Percentiles rank a stretch among this genome's conserved stretches.
Conservation (phyloP, 257 asterid genomes). For the Avicennia marina region DNA sequence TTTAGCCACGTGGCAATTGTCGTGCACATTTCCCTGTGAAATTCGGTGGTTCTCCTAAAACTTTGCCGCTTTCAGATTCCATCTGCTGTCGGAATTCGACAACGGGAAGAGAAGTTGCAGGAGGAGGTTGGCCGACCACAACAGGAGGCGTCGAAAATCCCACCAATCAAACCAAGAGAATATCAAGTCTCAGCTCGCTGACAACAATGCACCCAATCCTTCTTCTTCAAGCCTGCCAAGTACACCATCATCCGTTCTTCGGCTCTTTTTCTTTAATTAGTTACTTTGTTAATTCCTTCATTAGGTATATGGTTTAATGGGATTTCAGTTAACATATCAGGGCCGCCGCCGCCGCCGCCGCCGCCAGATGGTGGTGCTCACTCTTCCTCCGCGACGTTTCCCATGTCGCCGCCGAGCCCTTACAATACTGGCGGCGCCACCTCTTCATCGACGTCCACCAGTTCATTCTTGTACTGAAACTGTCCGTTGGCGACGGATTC, state of each 20-base stretch:
- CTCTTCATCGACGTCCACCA: constrained; percentile 44
- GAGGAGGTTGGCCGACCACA: constrained; percentile 90
- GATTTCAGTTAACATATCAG: not conserved
- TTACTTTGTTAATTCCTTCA: too few relatives aligned
- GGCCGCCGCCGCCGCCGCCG: constrained; percentile 33
- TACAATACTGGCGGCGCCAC: constrained; percentile 31
- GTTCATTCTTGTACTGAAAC: constrained; percentile 47
- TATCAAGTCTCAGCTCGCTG: constrained; percentile 32
- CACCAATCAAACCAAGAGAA: constrained; percentile 55
- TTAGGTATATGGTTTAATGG: too few relatives aligned
- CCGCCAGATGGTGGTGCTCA: constrained; percentile 69
- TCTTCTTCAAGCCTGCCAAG: constrained; percentile 49
- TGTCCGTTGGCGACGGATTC: too few relatives aligned
- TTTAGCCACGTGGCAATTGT: too few relatives aligned
- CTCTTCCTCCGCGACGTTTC: constrained; percentile 65
- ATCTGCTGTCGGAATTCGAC: constrained; percentile 80
- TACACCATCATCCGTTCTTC: not conserved
- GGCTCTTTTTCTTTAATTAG: not conserved
- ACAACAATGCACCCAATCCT: constrained; percentile 31
- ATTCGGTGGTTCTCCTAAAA: not conserved
- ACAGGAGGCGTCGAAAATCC: constrained; percentile 80
- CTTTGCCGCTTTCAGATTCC: constrained; percentile 50
- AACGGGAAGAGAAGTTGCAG: constrained; percentile 98
- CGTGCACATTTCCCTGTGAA: too few relatives aligned
- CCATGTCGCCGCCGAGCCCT: constrained; percentile 72